Evolutionary conservation across 495 filamentous ascomycete species (phyloP).

Genomic region (Pseudoneurospora amorphoporcata): DNA sequence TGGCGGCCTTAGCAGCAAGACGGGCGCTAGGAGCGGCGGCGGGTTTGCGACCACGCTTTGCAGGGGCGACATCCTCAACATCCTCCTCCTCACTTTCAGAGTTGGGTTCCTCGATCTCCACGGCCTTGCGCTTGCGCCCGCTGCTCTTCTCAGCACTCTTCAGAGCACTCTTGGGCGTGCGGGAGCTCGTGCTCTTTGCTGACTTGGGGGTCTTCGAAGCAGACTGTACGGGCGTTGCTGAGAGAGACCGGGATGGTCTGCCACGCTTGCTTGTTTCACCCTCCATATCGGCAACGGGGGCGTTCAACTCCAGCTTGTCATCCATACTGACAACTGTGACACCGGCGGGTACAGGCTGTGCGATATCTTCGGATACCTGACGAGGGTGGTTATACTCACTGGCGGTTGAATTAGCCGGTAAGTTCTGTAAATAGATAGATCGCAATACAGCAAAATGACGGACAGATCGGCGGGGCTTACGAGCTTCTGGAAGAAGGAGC

Average conservation of each 20-base stretch:
- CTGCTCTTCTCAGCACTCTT: slow-evolving; percentile 7
- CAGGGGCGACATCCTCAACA: not conserved
- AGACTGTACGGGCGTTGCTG: slow-evolving; percentile 9
- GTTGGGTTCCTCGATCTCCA: slow-evolving; percentile 3
- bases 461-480: not conserved
- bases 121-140: slow-evolving; percentile 17
- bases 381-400: not conserved
- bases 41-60: slow-evolving; percentile 15
- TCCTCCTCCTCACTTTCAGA: not conserved
- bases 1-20: slow-evolving; percentile 18
- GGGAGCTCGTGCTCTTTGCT: slow-evolving; percentile 8
- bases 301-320: not conserved
- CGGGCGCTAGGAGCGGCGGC: slow-evolving; percentile 13
- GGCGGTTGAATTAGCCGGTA: not conserved
- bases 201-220: slow-evolving; percentile 9
- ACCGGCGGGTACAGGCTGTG: not conserved
- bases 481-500: not conserved
- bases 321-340: slow-evolving; percentile 15
- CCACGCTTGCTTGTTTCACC: slow-evolving; percentile 10
- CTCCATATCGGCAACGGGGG: slow-evolving; percentile 3
- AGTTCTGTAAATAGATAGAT: not conserved
- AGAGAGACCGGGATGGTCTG: slow-evolving; percentile 6
- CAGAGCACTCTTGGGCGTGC: not conserved
- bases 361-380: not conserved
- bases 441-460: not conserved